Percentiles rank a stretch among this genome's conserved stretches.
These are phyloP conservation scores for Prillingera fragicola DNA, from an alignment of 1,284 basidiomycete species.

Conservation along the genomic window DNA sequence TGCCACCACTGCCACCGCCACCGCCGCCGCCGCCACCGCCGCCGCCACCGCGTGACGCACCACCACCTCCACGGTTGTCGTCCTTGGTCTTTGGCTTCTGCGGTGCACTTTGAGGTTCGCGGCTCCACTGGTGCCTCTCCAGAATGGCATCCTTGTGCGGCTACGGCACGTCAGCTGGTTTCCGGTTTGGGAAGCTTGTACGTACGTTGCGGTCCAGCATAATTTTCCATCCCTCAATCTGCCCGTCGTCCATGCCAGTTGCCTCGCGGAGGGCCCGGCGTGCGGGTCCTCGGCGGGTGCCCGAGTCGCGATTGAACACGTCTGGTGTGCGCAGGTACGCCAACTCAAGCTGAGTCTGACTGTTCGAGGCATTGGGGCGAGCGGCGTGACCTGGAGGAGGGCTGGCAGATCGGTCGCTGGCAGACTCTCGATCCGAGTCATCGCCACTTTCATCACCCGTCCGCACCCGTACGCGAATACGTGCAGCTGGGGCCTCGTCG, in stretches of 20 bases:
- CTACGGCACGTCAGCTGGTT: conserved; percentile 14
- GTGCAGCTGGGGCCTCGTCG: conserved; percentile 17
- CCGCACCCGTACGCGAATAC: conserved; percentile 27
- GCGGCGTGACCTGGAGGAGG: no score
- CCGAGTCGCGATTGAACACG: conserved; percentile 68
- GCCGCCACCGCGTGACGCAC: conserved; percentile 6
- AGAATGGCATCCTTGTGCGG: conserved; percentile 48
- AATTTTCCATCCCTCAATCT: conserved; percentile 80
- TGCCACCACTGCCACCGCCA: conserved; percentile 16
- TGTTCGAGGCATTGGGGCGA: not conserved
- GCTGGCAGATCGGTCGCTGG: no score
- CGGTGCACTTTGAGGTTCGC: not conserved
- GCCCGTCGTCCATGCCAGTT: conserved; percentile 64
- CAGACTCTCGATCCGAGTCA: no score
- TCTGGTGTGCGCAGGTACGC: conserved; percentile 68
- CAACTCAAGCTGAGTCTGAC: conserved; percentile 64
- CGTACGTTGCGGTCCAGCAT: conserved; percentile 79
- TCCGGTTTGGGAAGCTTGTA: conserved; percentile 11
- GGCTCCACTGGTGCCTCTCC: conserved; percentile 29
- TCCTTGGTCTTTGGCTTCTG: conserved; percentile 7
- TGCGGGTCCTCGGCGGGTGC: conserved; percentile 62
- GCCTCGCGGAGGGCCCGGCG: conserved; percentile 60
- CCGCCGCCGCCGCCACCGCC: conserved; percentile 1
- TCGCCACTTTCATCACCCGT: conserved; percentile 23
- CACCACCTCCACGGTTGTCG: not conserved